These are phyloP conservation scores for Hypoxylon sp. DNA, from an alignment of 2,329 filamentous ascomycete genomes.

Conservation along the genomic window DNA sequence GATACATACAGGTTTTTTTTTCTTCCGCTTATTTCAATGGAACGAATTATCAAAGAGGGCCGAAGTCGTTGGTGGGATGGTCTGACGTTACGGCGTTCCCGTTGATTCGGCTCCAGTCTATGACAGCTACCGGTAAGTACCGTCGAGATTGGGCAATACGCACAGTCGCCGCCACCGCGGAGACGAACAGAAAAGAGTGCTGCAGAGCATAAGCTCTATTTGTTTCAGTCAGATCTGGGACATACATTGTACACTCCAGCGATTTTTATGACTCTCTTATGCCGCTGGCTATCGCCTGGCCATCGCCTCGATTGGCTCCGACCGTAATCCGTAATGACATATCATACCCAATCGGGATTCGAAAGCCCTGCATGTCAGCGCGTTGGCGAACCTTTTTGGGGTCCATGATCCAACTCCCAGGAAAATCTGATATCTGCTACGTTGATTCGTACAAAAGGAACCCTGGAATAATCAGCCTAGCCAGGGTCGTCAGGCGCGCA, in stretches of 20 bases:
- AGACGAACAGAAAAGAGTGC: slow-evolving; percentile 41
- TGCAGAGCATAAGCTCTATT: slow-evolving; percentile 46
- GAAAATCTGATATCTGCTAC: slow-evolving; percentile 37
- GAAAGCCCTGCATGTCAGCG: slow-evolving; percentile 46
- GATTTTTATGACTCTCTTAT: slow-evolving; percentile 44
- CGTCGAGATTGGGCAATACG: slow-evolving; percentile 36
- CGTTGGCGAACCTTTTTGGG: slow-evolving; percentile 43
- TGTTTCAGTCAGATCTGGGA: slow-evolving; percentile 55
- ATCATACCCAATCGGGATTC: slow-evolving; percentile 45
- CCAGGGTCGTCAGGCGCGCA: slow-evolving; percentile 39
- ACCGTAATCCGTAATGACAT: slow-evolving; percentile 36
- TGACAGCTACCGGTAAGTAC: slow-evolving; percentile 30
- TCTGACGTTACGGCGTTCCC: slow-evolving; percentile 44
- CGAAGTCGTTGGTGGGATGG: slow-evolving; percentile 37
- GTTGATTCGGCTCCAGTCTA: slow-evolving; percentile 39
- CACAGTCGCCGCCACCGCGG: slow-evolving; percentile 44
- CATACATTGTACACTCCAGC: slow-evolving; percentile 45
- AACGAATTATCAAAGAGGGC: slow-evolving; percentile 15
- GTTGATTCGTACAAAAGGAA: slow-evolving; percentile 30
- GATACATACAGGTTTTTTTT: background rate
- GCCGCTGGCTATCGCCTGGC: slow-evolving; percentile 16
- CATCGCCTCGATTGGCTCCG: slow-evolving; percentile 39
- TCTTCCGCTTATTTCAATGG: background rate
- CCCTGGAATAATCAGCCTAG: slow-evolving; percentile 37
- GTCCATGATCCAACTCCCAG: slow-evolving; percentile 42